Conservation (phyloP, 179 eudicot genomes). For the Silene noctiflora region DNA sequence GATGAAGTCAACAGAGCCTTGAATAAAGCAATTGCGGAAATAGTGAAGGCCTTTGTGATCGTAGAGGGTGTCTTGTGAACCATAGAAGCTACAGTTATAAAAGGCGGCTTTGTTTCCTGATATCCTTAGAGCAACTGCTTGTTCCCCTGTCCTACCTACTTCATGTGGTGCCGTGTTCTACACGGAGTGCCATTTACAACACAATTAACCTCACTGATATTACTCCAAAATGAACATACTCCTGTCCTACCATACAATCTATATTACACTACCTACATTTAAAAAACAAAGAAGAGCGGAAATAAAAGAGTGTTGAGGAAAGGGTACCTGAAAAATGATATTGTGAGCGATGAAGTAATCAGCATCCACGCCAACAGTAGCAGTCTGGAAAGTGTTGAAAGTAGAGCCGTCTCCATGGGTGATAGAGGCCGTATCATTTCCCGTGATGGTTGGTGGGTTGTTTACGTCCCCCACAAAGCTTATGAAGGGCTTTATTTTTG, state of each 20-base stretch:
- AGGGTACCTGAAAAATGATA: constrained; percentile 58
- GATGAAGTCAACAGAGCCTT: constrained; percentile 71
- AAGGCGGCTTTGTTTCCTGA: constrained; percentile 64
- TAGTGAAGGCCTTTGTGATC: constrained; percentile 70
- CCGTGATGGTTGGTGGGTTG: constrained; percentile 62
- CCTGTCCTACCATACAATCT: too few species aligned
- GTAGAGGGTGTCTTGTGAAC: constrained; percentile 68
- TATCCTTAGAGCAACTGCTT: constrained; percentile 61
- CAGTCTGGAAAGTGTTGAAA: constrained; percentile 52
- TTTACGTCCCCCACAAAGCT: constrained; percentile 45
- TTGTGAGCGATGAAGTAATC: constrained; percentile 65
- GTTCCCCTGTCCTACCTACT: constrained; percentile 43
- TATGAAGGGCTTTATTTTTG: constrained; percentile 44
- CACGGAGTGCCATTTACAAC: background rate
- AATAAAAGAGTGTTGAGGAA: background rate
- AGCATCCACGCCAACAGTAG: constrained; percentile 58
- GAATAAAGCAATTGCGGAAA: constrained; percentile 53
- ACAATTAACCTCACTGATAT: too few species aligned
- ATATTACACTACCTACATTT: too few species aligned
- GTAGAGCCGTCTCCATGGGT: constrained; percentile 34
- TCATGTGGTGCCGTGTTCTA: constrained; percentile 58
- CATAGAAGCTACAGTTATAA: constrained; percentile 53
- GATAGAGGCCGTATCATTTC: constrained; percentile 53
- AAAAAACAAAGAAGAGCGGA: background rate
- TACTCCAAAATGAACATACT: too few species aligned